Conservation (phyloP, 768 basidiomycete species). For the Suillus clintonianus region DNA sequence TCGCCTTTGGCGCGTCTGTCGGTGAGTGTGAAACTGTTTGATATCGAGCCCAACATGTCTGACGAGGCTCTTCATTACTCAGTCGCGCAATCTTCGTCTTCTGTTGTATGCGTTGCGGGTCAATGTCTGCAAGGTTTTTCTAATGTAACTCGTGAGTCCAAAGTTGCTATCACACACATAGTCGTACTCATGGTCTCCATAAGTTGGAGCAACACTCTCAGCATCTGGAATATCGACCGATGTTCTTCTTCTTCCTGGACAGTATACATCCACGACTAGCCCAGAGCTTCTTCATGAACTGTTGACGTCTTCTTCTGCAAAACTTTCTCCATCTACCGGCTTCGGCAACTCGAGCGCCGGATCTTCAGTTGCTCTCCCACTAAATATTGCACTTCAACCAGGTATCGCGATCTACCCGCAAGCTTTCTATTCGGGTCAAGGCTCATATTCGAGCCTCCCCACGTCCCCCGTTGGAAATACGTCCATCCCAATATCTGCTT, state of each 20-base stretch:
- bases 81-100: slow-evolving; percentile 60
- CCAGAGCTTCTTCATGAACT: slow-evolving; percentile 71
- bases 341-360: slow-evolving; percentile 57
- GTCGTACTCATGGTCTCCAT: slow-evolving; percentile 12
- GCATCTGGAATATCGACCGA: slow-evolving; percentile 52
- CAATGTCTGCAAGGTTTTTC: slow-evolving; percentile 84
- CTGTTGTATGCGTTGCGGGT: slow-evolving; percentile 82
- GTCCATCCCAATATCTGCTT: slow-evolving; percentile 51
- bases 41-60: background rate
- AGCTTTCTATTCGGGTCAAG: slow-evolving; percentile 64
- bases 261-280: slow-evolving; percentile 70
- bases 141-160: slow-evolving; percentile 65
- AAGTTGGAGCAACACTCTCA: slow-evolving; percentile 73
- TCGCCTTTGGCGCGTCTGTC: slow-evolving; percentile 39
- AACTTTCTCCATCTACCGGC: slow-evolving; percentile 59
- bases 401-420: slow-evolving; percentile 69
- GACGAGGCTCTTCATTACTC: background rate
- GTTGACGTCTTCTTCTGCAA: slow-evolving; percentile 64
- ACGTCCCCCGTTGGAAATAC: slow-evolving; percentile 46
- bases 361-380: slow-evolving; percentile 56
- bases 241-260: slow-evolving; percentile 72
- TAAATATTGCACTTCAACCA: slow-evolving; percentile 64
- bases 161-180: background rate
- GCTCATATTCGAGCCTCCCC: slow-evolving; percentile 60
- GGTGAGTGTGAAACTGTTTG: slow-evolving; percentile 29